A percentile compares a stretch with the other conserved stretches of the same genome.
These are phyloP conservation scores for Zygotorulaspora chibaensis DNA, from an alignment of 805 yeast species.

Conservation along the genomic window DNA sequence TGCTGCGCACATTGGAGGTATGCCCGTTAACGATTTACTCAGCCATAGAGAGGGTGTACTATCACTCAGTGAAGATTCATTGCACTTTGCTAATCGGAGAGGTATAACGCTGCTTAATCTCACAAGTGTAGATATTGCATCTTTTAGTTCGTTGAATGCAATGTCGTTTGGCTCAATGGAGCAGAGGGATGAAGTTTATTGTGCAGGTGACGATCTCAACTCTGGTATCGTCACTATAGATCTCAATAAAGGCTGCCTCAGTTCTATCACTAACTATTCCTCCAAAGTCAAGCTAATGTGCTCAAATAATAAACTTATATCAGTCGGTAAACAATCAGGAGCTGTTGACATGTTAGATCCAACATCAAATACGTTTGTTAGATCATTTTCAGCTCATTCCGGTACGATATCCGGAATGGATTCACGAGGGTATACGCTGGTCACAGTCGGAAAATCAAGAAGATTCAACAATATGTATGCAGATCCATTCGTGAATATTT, in stretches of 20 bases:
- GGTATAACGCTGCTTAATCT: slow-evolving; percentile 45
- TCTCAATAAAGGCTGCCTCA: slow-evolving; percentile 36
- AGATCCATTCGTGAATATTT: slow-evolving; percentile 81
- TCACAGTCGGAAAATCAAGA: slow-evolving; percentile 77
- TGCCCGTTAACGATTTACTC: slow-evolving; percentile 49
- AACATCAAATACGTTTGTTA: slow-evolving; percentile 42
- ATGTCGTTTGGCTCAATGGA: slow-evolving; percentile 40
- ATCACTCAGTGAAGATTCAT: slow-evolving; percentile 47
- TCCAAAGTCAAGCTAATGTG: slow-evolving; percentile 47
- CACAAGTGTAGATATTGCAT: slow-evolving; percentile 31
- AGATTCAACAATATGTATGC: slow-evolving; percentile 53
- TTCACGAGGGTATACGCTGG: slow-evolving; percentile 58
- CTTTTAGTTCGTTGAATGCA: slow-evolving; percentile 35
- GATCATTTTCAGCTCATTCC: slow-evolving; percentile 55
- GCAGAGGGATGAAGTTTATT: slow-evolving; percentile 42
- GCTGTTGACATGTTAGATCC: slow-evolving; percentile 63
- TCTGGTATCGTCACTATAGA: slow-evolving; percentile 43
- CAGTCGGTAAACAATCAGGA: slow-evolving; percentile 58
- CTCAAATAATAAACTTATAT: slow-evolving; percentile 49
- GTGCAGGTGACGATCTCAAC: slow-evolving; percentile 37
- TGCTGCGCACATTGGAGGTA: slow-evolving; percentile 43
- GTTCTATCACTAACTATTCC: slow-evolving; percentile 39
- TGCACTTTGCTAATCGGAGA: slow-evolving; percentile 52
- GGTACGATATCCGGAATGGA: slow-evolving; percentile 61
- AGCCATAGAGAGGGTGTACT: slow-evolving; percentile 55